Base-by-base conservation (phyloP, 192 early-diverging fungal species). In the Mycoemilia scoparia region DNA sequence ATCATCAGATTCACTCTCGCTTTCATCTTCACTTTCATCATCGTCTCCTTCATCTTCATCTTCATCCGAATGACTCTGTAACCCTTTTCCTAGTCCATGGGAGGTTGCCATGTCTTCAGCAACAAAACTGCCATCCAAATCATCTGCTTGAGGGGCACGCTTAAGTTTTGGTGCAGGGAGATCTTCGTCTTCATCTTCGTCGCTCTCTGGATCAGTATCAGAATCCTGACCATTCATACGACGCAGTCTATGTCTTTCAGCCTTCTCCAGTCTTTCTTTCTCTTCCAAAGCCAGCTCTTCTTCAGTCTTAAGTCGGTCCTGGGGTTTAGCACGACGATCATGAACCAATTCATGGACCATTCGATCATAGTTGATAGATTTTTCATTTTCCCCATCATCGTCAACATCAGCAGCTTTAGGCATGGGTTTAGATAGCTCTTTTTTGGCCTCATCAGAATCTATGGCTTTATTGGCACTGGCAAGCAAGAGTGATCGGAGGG, bases 231-330 rank as follows among this genome's bases (percentile, higher is more conserved):
- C 87, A 26, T 85, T 67, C 84, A 89, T 86, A 33, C 87, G 76
- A 29, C 76, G 69, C 58, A 73, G 64, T 14, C 85, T 67, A 20
- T 71, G 69, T 17, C 68, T 54, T 64, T 97, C 93, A 10, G 82
- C 69, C 47, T 77, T 73, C 46, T 91, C 88, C n/a, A 96, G 53
- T 35, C 79, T 71, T 19, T 69, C 70, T 45, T 76, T 77, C 25
- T 84, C 85, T 41, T 88, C 88, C 21, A 74, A 40, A 7, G 83
- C 87, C 38, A 73, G 50, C 58, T 99, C 95, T 39, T 90, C 87
- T 48, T 92, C 91, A 5, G 85, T 87, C 65, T 95, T 93, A 12
- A 79, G 47, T 9, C 95, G 74, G 51, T 99, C 87, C 34, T 84
- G 74, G 11, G 92, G 85, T 34, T 66, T 66, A 0, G 80, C 87